Evolutionary conservation across 164 flowering plant species (phyloP).

Genomic region (Piper longum): DNA sequence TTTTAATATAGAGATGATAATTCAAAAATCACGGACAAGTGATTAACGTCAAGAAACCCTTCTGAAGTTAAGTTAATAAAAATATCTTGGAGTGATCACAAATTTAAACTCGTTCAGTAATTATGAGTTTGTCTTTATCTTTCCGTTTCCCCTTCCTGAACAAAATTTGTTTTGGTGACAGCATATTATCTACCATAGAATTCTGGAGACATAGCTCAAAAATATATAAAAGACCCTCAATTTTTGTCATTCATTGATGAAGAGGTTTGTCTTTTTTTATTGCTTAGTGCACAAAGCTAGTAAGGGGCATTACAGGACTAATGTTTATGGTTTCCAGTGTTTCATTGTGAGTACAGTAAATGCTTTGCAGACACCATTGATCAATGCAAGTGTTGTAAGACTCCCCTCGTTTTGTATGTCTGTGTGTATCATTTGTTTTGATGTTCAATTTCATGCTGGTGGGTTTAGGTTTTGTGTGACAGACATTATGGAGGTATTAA

Average conservation of each 20-base stretch:
- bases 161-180: constrained; percentile 17
- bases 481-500: constrained; percentile 96
- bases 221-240: constrained; percentile 71
- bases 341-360: constrained; percentile 95
- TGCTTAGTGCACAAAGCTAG: not conserved
- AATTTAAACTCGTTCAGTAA: not conserved
- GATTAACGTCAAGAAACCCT: too few species aligned
- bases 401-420: not conserved
- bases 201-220: constrained; percentile 89
- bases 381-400: constrained; percentile 93
- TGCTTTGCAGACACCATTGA: constrained; percentile 92
- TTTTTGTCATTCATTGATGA: constrained; percentile 89
- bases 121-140: not conserved
- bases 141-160: not conserved
- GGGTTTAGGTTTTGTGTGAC: constrained; percentile 75
- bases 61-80: not conserved
- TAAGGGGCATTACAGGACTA: not conserved
- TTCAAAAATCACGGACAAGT: too few species aligned
- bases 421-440: constrained; percentile 2
- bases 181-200: constrained; percentile 93
- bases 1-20: too few species aligned
- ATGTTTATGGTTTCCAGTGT: constrained; percentile 44
- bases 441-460: constrained; percentile 1
- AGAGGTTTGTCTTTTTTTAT: constrained; percentile 36
- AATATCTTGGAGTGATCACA: too few species aligned